Conservation (phyloP, 371 early-diverging fungal genomes). For the Actinomortierella ambigua region DNA sequence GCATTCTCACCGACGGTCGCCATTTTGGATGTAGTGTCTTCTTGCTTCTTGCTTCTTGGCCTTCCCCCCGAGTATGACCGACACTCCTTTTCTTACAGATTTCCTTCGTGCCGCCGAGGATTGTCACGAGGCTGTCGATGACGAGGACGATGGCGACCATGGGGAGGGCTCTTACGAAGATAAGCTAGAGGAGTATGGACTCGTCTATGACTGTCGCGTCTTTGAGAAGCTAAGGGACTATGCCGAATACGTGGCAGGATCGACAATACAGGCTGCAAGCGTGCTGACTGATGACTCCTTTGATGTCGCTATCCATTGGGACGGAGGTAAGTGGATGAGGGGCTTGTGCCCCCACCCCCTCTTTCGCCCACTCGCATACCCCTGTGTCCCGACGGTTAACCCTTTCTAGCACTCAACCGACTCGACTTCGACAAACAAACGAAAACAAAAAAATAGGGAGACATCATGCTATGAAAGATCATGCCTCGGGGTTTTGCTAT, state of each 20-base stretch:
- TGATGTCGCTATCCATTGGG: conserved; percentile 87
- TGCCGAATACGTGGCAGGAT: conserved; percentile 64
- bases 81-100: conserved; percentile 13
- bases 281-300: conserved; percentile 58
- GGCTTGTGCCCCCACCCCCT: background rate
- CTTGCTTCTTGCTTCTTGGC: too few species aligned
- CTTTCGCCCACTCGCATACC: too few species aligned
- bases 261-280: conserved; percentile 73
- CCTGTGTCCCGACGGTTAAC: too few species aligned
- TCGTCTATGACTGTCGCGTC: conserved; percentile 72
- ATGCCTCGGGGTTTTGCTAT: conserved; percentile 92
- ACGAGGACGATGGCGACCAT: conserved; percentile 35
- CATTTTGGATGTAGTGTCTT: too few species aligned
- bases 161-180: conserved; percentile 36
- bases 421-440: too few species aligned
- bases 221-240: conserved; percentile 70
- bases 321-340: conserved; percentile 71
- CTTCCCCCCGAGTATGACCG: too few species aligned
- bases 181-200: conserved; percentile 54
- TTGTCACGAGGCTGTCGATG: conserved; percentile 3
- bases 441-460: conserved; percentile 17
- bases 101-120: conserved; percentile 16
- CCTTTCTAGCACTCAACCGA: too few species aligned
- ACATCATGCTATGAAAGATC: conserved; percentile 82
- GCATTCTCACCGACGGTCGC: conserved; percentile 8